Conservation (phyloP, 2,329 filamentous ascomycete species). For the Phoma sp. region DNA sequence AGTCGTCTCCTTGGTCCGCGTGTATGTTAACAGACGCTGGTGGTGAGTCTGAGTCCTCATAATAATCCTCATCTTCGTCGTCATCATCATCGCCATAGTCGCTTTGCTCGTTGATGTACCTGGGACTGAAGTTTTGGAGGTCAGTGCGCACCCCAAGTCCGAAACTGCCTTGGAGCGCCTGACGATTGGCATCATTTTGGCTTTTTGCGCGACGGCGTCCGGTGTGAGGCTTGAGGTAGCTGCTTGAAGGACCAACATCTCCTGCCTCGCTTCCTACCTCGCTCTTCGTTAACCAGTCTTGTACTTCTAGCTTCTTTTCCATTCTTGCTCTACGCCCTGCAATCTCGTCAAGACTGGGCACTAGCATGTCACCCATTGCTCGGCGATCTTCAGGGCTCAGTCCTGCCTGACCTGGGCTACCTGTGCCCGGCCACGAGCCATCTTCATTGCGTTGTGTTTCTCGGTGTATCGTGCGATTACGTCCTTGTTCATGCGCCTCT, state of each 20-base stretch:
- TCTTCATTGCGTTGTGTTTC: slow-evolving; percentile 50
- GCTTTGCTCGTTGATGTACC: slow-evolving; percentile 51
- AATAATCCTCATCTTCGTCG: slow-evolving; percentile 40
- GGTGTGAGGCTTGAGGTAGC: slow-evolving; percentile 36
- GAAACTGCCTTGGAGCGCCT: slow-evolving; percentile 30
- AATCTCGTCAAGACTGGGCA: slow-evolving; percentile 61
- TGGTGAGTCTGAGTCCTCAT: slow-evolving; percentile 31
- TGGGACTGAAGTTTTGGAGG: slow-evolving; percentile 46
- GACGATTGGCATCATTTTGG: slow-evolving; percentile 48
- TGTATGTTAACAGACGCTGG: slow-evolving; percentile 43
- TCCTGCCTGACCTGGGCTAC: slow-evolving; percentile 53
- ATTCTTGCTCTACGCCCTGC: slow-evolving; percentile 55
- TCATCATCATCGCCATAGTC: slow-evolving; percentile 48
- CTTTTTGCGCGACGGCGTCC: slow-evolving; percentile 58
- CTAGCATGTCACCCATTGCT: slow-evolving; percentile 49
- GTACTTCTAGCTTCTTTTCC: slow-evolving; percentile 62
- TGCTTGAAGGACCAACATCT: slow-evolving; percentile 43
- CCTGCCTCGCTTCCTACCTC: slow-evolving; percentile 57
- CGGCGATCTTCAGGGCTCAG: slow-evolving; percentile 57
- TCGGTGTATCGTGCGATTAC: slow-evolving; percentile 40
- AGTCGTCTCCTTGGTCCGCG: slow-evolving; percentile 34
- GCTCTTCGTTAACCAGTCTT: slow-evolving; percentile 59
- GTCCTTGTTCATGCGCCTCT: slow-evolving; percentile 29
- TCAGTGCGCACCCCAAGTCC: slow-evolving; percentile 43
- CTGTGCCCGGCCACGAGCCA: slow-evolving; percentile 55